Percentiles rank a stretch among this genome's conserved stretches.
Evolutionary conservation across 805 yeast species (phyloP).

Genomic region (Schizosaccharomyces lindneri): DNA sequence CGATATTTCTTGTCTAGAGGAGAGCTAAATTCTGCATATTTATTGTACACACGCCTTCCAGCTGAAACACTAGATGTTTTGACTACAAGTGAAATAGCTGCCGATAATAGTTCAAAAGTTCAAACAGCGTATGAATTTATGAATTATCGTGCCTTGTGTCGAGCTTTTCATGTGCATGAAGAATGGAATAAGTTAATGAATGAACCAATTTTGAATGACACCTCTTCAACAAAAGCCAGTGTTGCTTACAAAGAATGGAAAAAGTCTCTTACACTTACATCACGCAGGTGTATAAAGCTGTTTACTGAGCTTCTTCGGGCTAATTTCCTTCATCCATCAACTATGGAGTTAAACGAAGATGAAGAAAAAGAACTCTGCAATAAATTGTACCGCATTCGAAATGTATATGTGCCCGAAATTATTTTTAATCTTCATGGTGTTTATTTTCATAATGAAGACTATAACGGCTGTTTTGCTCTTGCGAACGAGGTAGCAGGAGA

Average conservation of each 20-base stretch:
- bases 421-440: neutral
- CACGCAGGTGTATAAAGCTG: neutral
- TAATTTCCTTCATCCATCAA: neutral
- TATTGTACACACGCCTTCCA: neutral
- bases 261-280: neutral
- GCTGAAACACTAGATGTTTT: neutral
- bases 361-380: neutral
- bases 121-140: neutral
- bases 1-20: neutral
- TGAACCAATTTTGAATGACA: neutral
- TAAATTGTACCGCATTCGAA: neutral
- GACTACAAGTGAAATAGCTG: too few relatives aligned
- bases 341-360: neutral
- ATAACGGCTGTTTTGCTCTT: neutral
- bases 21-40: neutral
- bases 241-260: neutral
- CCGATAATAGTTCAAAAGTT: neutral
- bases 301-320: neutral
- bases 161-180: neutral
- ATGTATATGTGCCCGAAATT: constrained; percentile 1
- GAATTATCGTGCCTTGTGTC: neutral
- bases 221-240: neutral
- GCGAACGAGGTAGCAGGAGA: neutral
- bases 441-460: neutral
- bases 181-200: neutral